Evolutionary conservation across 495 filamentous ascomycete genomes (phyloP).

Genomic region (Rusavskia elegans): DNA sequence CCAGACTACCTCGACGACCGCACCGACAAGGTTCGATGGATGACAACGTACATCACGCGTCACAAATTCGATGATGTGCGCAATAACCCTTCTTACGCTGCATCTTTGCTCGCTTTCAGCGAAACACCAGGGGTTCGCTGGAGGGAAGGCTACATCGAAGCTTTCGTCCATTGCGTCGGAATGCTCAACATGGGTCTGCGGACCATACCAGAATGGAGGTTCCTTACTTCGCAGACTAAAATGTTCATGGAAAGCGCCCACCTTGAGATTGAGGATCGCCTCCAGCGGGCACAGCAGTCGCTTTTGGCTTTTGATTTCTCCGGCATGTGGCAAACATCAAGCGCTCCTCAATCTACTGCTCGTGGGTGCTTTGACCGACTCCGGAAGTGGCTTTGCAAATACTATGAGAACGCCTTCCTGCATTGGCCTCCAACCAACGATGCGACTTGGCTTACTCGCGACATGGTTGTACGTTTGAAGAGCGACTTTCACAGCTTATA

Average conservation of each 20-base stretch:
- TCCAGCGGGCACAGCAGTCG: conserved; percentile 42
- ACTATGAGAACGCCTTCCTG: conserved; percentile 20
- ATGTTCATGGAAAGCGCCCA: conserved; percentile 45
- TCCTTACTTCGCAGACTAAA: conserved; percentile 44
- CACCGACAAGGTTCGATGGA: conserved; percentile 19
- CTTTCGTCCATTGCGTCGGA: conserved; percentile 51
- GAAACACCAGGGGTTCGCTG: conserved; percentile 44
- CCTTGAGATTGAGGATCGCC: conserved; percentile 45
- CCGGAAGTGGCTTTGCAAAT: conserved; percentile 18
- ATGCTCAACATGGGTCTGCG: conserved; percentile 41
- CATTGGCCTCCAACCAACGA: conserved; percentile 26
- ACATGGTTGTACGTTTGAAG: conserved; percentile 39
- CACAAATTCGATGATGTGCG: conserved; percentile 52
- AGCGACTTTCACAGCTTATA: conserved; percentile 54
- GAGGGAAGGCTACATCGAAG: conserved; percentile 50
- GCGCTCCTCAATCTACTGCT: conserved; percentile 34
- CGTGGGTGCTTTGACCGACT: conserved; percentile 36
- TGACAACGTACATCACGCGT: conserved; percentile 39
- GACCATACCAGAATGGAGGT: conserved; percentile 36
- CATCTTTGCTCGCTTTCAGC: conserved; percentile 47
- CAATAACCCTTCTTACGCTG: conserved; percentile 42
- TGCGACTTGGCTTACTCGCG: conserved; percentile 43
- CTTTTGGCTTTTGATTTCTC: conserved; percentile 42
- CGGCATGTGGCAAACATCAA: conserved; percentile 46
- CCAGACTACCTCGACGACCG: conserved; percentile 13